A percentile compares a stretch with the other conserved stretches of the same genome.
Conservation (phyloP, 352 stramenopile genomes). For the Phytopythium ostracodes region DNA sequence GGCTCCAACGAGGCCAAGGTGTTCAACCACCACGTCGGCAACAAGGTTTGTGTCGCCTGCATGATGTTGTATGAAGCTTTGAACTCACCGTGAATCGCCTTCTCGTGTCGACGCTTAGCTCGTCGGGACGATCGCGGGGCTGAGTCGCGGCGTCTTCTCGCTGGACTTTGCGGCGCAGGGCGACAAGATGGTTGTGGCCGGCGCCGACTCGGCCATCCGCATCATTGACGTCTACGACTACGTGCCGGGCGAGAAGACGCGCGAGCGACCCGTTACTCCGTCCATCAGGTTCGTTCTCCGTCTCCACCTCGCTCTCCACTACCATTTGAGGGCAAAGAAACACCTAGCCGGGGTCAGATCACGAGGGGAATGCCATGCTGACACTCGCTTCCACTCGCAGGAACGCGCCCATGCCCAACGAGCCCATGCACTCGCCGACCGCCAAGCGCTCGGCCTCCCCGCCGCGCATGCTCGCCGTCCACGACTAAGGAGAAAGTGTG, state of each 20-base stretch:
- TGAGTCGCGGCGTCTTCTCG: slow-evolving; percentile 82
- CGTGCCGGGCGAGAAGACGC: slow-evolving; percentile 54
- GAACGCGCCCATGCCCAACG: slow-evolving; percentile 47
- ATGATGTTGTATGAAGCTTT: too few relatives aligned
- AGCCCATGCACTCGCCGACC: slow-evolving; percentile 34
- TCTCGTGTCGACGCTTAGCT: slow-evolving; percentile 18
- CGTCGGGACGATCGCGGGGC: slow-evolving; percentile 78
- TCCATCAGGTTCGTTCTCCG: slow-evolving; percentile 50
- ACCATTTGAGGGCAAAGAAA: too few relatives aligned
- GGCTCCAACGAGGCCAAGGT: slow-evolving; percentile 90
- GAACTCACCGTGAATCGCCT: too few relatives aligned
- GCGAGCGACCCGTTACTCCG: slow-evolving; percentile 63
- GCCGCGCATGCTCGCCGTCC: slow-evolving; percentile 41
- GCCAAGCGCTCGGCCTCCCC: slow-evolving; percentile 44
- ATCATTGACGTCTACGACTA: slow-evolving; percentile 89
- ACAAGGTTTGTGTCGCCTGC: slow-evolving; percentile 25
- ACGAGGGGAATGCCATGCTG: background rate
- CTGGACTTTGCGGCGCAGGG: slow-evolving; percentile 73
- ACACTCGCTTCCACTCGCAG: slow-evolving; percentile 12
- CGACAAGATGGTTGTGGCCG: slow-evolving; percentile 84
- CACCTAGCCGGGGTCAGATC: background rate
- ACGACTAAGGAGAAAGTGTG: slow-evolving; percentile 18
- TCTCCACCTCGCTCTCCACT: too few relatives aligned
- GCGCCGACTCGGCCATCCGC: slow-evolving; percentile 81
- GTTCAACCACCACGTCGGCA: slow-evolving; percentile 73